Conservation (phyloP, 176 grass and related monocot species). For the Metroxylon sagu region DNA sequence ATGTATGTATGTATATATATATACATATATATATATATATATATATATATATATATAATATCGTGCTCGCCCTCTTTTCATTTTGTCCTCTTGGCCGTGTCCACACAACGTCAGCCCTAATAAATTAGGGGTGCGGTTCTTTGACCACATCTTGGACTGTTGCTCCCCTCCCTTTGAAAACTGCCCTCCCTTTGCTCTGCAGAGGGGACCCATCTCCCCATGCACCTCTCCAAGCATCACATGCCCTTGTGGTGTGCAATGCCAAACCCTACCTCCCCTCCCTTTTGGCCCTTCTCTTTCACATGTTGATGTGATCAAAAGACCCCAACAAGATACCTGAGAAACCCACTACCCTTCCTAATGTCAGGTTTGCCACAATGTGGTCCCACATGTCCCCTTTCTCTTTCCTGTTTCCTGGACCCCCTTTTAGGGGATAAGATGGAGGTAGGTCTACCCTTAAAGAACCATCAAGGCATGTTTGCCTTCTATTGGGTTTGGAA, state of each 20-base stretch:
- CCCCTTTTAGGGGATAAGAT: too few species aligned
- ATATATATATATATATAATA: too few species aligned
- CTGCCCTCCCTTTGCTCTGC: not conserved
- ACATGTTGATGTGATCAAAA: not conserved
- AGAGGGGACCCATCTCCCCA: constrained; percentile 1
- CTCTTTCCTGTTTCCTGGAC: not conserved
- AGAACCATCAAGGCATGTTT: too few species aligned
- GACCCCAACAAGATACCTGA: constrained; percentile 4
- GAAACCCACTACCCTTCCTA: constrained; percentile 5
- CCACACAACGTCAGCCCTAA: constrained; percentile 8
- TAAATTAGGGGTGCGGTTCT: not conserved
- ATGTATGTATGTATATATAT: too few species aligned
- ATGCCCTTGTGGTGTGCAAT: not conserved
- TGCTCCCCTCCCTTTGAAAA: not conserved
- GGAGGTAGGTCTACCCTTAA: too few species aligned
- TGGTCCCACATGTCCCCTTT: not conserved
- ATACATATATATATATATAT: too few species aligned
- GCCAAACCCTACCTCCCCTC: not conserved
- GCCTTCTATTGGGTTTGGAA: too few species aligned
- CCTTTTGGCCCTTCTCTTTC: not conserved
- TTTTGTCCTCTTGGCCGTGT: not conserved
- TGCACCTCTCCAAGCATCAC: not conserved
- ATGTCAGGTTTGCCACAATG: not conserved
- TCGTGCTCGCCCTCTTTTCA: not conserved
- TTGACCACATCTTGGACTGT: constrained; percentile 2